Evolutionary conservation across 2,329 filamentous ascomycete species (phyloP).

Genomic region (Aspergillus sp.): DNA sequence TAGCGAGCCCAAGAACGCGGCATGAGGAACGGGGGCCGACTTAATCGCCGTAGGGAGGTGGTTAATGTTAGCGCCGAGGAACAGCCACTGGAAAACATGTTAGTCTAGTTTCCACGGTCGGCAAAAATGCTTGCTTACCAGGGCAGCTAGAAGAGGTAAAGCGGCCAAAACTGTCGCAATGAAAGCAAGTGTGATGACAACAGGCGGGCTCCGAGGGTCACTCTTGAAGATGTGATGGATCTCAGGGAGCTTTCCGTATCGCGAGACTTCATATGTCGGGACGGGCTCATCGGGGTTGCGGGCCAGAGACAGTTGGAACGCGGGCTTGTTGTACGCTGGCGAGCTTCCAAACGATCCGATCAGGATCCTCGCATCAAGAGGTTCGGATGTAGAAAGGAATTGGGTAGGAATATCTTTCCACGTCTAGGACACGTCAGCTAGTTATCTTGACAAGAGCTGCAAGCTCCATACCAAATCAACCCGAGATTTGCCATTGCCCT

Average conservation of each 20-base stretch:
- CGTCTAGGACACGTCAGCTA: constrained; percentile 54
- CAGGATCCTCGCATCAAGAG: constrained; percentile 76
- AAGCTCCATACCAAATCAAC: constrained; percentile 71
- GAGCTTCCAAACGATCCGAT: constrained; percentile 83
- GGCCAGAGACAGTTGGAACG: constrained; percentile 71
- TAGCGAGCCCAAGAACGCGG: constrained; percentile 82
- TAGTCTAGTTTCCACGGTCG: not conserved
- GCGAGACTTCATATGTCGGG: constrained; percentile 65
- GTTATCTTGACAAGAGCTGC: not conserved
- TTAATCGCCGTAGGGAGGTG: constrained; percentile 75
- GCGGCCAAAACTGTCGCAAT: constrained; percentile 69
- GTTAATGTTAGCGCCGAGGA: constrained; percentile 77
- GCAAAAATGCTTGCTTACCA: constrained; percentile 52
- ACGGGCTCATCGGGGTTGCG: constrained; percentile 62
- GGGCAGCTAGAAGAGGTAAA: constrained; percentile 69
- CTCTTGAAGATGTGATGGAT: constrained; percentile 88
- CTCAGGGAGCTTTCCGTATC: constrained; percentile 80
- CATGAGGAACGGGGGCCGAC: constrained; percentile 76
- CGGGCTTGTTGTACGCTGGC: constrained; percentile 63
- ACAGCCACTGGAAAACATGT: constrained; percentile 64
- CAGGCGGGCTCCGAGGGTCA: constrained; percentile 77
- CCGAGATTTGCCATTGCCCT: constrained; percentile 82
- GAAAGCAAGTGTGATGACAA: constrained; percentile 77
- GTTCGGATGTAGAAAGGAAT: constrained; percentile 66
- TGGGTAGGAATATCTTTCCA: constrained; percentile 87